These are phyloP conservation scores for Strigomonas culicis DNA, from an alignment of 208 protist genomes.

Conservation along the genomic window DNA sequence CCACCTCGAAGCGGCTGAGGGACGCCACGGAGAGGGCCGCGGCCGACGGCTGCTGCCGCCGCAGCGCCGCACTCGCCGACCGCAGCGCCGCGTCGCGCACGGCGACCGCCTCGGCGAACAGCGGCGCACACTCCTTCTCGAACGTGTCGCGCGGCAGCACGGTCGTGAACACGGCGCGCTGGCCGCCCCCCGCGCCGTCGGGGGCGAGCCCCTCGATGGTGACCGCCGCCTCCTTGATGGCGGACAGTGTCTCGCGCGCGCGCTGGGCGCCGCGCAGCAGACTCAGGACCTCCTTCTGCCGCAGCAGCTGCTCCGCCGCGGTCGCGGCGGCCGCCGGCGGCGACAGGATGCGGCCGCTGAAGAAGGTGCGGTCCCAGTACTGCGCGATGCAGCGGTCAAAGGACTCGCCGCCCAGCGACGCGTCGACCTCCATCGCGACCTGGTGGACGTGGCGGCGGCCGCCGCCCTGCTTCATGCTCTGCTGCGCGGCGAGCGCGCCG, in stretches of 20 bases:
- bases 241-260: slow-evolving; percentile 87
- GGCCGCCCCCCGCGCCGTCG: not conserved
- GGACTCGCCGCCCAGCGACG: slow-evolving; percentile 69
- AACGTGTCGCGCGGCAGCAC: slow-evolving; percentile 50
- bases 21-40: not conserved
- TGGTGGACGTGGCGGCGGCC: slow-evolving; percentile 2
- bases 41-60: slow-evolving; percentile 8
- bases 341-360: slow-evolving; percentile 24
- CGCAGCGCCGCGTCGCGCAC: slow-evolving; percentile 21
- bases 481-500: not conserved
- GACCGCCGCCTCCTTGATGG: slow-evolving; percentile 78
- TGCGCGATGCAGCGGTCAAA: slow-evolving; percentile 89
- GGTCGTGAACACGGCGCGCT: slow-evolving; percentile 35
- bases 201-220: slow-evolving; percentile 63
- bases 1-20: slow-evolving; percentile 56
- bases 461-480: not conserved
- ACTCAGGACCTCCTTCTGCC: slow-evolving; percentile 43
- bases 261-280: slow-evolving; percentile 75
- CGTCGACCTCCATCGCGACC: slow-evolving; percentile 46
- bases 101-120: slow-evolving; percentile 41
- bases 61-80: slow-evolving; percentile 18
- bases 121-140: slow-evolving; percentile 50
- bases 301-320: slow-evolving; percentile 16
- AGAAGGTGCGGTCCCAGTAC: slow-evolving; percentile 63
- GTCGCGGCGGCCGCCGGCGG: slow-evolving; percentile 12